Evolutionary conservation across 2,329 filamentous ascomycete genomes (phyloP).

Genomic region (Talaromyces pinophilus): DNA sequence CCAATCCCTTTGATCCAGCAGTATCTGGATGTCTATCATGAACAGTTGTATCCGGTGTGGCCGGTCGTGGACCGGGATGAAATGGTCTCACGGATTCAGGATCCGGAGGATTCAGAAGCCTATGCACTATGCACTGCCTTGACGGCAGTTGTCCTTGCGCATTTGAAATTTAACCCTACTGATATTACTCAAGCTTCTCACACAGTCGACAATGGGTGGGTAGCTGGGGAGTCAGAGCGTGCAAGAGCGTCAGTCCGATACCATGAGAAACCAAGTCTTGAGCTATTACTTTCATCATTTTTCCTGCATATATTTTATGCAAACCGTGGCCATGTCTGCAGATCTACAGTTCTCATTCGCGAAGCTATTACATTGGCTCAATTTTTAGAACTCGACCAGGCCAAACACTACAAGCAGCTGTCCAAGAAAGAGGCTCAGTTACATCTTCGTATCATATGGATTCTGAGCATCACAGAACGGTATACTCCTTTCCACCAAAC

Average conservation of each 20-base stretch:
- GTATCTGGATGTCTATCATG: constrained; percentile 22
- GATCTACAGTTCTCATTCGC: constrained; percentile 22
- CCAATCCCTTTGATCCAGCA: constrained; percentile 21
- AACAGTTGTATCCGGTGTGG: constrained; percentile 21
- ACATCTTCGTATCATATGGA: constrained; percentile 23
- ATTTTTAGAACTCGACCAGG: constrained; percentile 20
- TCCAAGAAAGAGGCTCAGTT: constrained; percentile 17
- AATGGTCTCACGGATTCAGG: constrained; percentile 20
- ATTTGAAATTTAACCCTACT: constrained; percentile 19
- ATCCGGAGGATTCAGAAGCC: constrained; percentile 21
- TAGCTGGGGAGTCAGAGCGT: constrained; percentile 22
- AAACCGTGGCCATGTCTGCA: constrained; percentile 22
- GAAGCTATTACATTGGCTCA: constrained; percentile 22
- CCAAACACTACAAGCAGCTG: constrained; percentile 18
- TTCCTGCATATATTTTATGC: constrained; percentile 22
- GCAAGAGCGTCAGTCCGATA: constrained; percentile 19
- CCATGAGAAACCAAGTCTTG: constrained; percentile 19
- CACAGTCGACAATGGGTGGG: constrained; percentile 12
- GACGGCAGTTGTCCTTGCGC: constrained; percentile 19
- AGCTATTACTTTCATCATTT: constrained; percentile 21
- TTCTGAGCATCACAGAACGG: constrained; percentile 22
- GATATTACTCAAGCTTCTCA: constrained; percentile 9
- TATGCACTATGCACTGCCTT: constrained; percentile 22
- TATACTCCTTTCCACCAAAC: background rate
- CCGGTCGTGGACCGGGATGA: constrained; percentile 23